phyloP scores from a whole-genome alignment of 1,284 basidiomycete genomes.

The Inonotus hispidus region DNA sequence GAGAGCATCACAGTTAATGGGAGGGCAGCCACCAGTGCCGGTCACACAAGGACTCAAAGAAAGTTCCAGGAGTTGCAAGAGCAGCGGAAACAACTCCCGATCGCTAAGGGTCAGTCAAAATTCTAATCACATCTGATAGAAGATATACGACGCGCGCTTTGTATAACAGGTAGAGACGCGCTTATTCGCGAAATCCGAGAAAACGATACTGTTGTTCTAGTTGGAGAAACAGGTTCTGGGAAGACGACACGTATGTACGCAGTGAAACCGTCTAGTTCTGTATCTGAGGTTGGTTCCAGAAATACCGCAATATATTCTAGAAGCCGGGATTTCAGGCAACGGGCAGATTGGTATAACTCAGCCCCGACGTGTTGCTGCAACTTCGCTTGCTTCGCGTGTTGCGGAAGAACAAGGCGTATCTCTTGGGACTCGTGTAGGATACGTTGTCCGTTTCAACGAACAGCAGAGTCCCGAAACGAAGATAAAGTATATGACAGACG shows the following conservation, averaged over 20 bases:
- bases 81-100: constrained; percentile 68
- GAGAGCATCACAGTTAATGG: constrained; percentile 17
- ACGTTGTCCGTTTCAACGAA: constrained; percentile 96
- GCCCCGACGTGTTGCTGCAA: constrained; percentile 91
- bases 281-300: constrained; percentile 41
- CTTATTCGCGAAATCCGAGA: constrained; percentile 69
- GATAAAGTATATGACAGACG: constrained; percentile 95
- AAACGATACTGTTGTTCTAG: constrained; percentile 86
- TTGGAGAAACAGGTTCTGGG: constrained; percentile 97
- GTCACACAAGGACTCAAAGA: constrained; percentile 9
- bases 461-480: constrained; percentile 62
- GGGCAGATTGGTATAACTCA: constrained; percentile 87
- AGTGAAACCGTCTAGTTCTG: constrained; percentile 15
- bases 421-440: constrained; percentile 79
- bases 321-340: constrained; percentile 55
- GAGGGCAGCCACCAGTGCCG: not conserved
- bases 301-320: constrained; percentile 85
- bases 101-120: constrained; percentile 56
- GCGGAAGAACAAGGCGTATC: constrained; percentile 73
- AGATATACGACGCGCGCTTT: constrained; percentile 10
- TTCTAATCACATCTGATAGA: not conserved
- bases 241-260: constrained; percentile 86
- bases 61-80: constrained; percentile 38
- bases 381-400: constrained; percentile 86
- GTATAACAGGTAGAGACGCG: constrained; percentile 58